A percentile compares a stretch with the other conserved stretches of the same genome.
Conservation (phyloP, 1,139 yeast genomes). For the Suhomyces atakaporum region DNA sequence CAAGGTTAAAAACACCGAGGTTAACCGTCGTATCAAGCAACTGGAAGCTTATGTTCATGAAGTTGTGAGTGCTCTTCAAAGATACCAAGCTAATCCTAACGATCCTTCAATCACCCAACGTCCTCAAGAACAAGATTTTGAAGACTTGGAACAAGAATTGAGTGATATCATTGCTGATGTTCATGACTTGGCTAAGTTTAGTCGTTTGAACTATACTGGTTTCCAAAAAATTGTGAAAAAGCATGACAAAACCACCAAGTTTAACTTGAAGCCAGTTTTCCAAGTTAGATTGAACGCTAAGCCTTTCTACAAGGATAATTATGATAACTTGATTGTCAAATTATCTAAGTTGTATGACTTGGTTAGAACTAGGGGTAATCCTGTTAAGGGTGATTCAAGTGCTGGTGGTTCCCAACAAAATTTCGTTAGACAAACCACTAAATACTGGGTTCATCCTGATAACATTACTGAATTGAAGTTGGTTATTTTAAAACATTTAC, state of each 20-base stretch:
- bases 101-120: constrained; percentile 30
- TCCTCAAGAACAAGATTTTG: constrained; percentile 79
- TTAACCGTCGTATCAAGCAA: constrained; percentile 78
- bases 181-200: constrained; percentile 91
- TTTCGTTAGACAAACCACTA: constrained; percentile 96
- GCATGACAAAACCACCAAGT: constrained; percentile 89
- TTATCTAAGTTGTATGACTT: constrained; percentile 86
- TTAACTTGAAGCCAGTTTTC: constrained; percentile 85
- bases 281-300: constrained; percentile 89
- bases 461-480: constrained; percentile 96
- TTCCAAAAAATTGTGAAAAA: constrained; percentile 94
- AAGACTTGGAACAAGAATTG: constrained; percentile 86
- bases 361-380: constrained; percentile 94
- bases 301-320: constrained; percentile 93
- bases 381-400: constrained; percentile 88
- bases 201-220: constrained; percentile 91
- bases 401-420: constrained; percentile 98
- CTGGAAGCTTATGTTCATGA: constrained; percentile 68
- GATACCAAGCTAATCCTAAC: constrained; percentile 18
- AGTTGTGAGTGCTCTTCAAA: constrained; percentile 51
- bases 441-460: constrained; percentile 99
- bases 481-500: constrained; percentile 88
- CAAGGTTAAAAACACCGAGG: constrained; percentile 82
- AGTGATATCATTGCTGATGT: constrained; percentile 96
- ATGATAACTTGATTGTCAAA: constrained; percentile 84